Evolutionary conservation across 164 flowering plant genomes (phyloP), one percentile per base, ranked within the genome.

Genomic region (Umbellularia californica): DNA sequence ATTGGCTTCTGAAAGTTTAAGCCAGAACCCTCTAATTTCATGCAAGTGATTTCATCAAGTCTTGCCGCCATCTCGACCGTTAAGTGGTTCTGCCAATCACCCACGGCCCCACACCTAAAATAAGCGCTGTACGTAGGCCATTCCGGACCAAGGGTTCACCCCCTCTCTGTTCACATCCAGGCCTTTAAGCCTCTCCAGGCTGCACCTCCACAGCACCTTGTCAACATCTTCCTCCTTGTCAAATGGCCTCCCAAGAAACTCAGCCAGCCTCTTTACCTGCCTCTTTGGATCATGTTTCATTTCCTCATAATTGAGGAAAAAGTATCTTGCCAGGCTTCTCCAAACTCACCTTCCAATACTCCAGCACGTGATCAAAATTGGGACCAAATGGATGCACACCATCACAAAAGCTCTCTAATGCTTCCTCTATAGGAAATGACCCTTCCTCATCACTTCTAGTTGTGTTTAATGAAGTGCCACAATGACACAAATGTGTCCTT

Each of bases 41-140:
- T 23, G 13, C 20, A 12, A 69, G 52, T 28, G 22, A 69, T 47
- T 20, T 41, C 52, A 9, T 69, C 52, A 30, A 69, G 71, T 58
- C 52, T 2, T 50, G 30, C 52, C 15, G 23, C 23, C 72, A 70
- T 70, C 72, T 70, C 72, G 20, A 15, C 30, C 1, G 60, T 70
- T 2, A 70, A 30, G 50, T 51, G 33, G 25, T 70, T 70, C 58
- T n/a, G 20, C 72, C 62, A 70, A 23, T 70, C 72, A 20, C 72
- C 63, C 14, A 50, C 72, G 24, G n/a, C 35, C 58, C 72, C 72
- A 5, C 33, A 17, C 72, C 72, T 50, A 28, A 50, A 70, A 10
- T 13, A 50, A 7, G 62, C 24, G 22, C 6, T 33, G 22, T 15
- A 2, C 22, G 7, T 15, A 2, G 50, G 7, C 15, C 52, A 55